A percentile compares a stretch with the other conserved stretches of the same genome.
These are phyloP conservation scores for Coelastrella sp. DNA, from an alignment of 139 green algal genomes.

Conservation along the genomic window DNA sequence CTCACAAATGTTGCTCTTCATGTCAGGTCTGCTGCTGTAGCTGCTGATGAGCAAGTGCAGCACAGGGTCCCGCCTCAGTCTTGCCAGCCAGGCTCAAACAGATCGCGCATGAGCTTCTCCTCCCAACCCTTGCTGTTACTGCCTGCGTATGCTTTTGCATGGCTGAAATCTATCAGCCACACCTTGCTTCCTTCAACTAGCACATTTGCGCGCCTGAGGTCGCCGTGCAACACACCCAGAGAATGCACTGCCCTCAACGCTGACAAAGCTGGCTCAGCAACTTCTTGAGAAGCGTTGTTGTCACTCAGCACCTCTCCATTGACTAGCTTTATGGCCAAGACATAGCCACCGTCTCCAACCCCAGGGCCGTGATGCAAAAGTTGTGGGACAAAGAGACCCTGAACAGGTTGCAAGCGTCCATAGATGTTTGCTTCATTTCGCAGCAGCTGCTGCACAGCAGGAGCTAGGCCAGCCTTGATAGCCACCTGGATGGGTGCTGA, in stretches of 20 bases:
- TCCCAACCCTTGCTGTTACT: not conserved
- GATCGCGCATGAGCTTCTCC: not conserved
- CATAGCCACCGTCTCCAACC: not conserved
- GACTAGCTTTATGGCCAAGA: not conserved
- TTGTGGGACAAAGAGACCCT: not conserved
- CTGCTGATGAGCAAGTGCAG: too few species aligned
- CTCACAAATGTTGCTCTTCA: too few species aligned
- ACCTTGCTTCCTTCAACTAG: not conserved
- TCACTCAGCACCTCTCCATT: not conserved
- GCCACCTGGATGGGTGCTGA: not conserved
- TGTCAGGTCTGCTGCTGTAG: too few species aligned
- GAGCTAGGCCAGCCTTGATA: not conserved
- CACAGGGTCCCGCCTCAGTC: not conserved
- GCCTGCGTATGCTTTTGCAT: not conserved
- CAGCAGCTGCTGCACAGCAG: not conserved
- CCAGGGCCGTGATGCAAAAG: not conserved
- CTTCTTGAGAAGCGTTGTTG: not conserved
- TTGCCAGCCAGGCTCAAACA: not conserved
- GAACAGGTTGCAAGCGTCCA: not conserved
- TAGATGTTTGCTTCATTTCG: not conserved
- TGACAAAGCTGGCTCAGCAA: not conserved
- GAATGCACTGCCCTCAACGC: not conserved
- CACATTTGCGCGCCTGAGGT: not conserved
- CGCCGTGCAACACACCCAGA: not conserved
- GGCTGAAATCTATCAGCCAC: slow-evolving; percentile 6